A percentile compares a stretch with the other conserved stretches of the same genome.
These are phyloP conservation scores for Scheffersomyces quercinus DNA, from an alignment of 1,139 yeast genomes.

Conservation along the genomic window DNA sequence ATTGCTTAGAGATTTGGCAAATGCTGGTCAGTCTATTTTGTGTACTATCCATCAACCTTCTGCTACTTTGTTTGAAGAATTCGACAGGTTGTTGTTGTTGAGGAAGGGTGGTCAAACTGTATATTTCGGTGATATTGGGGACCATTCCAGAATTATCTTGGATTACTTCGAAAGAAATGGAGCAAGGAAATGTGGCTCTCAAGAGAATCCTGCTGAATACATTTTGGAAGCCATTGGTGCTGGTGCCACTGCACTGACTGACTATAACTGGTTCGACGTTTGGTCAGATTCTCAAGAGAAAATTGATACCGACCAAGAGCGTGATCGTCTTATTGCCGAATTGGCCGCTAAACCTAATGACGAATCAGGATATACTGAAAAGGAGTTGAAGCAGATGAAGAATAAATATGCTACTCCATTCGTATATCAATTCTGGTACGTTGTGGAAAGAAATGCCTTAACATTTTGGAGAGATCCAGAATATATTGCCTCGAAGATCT, in stretches of 20 bases:
- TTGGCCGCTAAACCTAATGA: slow-evolving; percentile 7
- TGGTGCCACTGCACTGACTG: slow-evolving; percentile 59
- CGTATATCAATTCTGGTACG: slow-evolving; percentile 34
- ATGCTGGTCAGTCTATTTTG: slow-evolving; percentile 56
- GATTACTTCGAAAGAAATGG: slow-evolving; percentile 11
- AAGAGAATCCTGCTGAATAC: slow-evolving; percentile 67
- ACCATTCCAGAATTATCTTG: slow-evolving; percentile 11
- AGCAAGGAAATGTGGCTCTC: slow-evolving; percentile 9
- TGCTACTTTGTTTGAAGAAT: slow-evolving; percentile 53
- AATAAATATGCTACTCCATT: slow-evolving; percentile 37
- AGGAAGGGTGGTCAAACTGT: slow-evolving; percentile 64
- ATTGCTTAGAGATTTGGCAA: slow-evolving; percentile 50
- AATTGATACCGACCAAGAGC: slow-evolving; percentile 15
- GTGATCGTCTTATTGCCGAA: slow-evolving; percentile 19
- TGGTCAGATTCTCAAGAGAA: slow-evolving; percentile 48
- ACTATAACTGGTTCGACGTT: slow-evolving; percentile 46
- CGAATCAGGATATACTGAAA: slow-evolving; percentile 1
- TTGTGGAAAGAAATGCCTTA: slow-evolving; percentile 30
- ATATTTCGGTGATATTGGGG: slow-evolving; percentile 67
- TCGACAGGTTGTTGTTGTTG: slow-evolving; percentile 50
- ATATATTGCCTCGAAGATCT: slow-evolving; percentile 43
- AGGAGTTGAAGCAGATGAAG: slow-evolving; percentile 15
- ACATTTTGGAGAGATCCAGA: slow-evolving; percentile 48
- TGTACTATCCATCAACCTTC: slow-evolving; percentile 64
- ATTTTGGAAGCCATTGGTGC: slow-evolving; percentile 66